Percentiles rank a stretch among this genome's conserved stretches.
Evolutionary conservation across 2,329 filamentous ascomycete species (phyloP).

Genomic region (Helminthosporium solani): DNA sequence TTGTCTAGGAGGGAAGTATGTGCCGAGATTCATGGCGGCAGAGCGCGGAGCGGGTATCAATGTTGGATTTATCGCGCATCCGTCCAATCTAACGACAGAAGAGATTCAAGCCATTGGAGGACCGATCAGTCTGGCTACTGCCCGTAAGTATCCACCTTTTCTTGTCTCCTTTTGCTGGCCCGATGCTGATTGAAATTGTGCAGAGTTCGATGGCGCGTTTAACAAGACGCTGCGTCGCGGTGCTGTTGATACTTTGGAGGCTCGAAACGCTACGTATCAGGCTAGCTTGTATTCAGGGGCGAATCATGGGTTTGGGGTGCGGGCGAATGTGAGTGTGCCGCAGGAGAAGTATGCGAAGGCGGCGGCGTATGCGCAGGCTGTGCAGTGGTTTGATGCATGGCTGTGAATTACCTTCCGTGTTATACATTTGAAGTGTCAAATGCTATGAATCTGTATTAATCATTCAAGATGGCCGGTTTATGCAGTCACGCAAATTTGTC

Average conservation of each 20-base stretch:
- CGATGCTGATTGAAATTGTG: background rate
- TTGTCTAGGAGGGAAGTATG: constrained; percentile 75
- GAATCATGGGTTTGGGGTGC: constrained; percentile 38
- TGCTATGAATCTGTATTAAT: too few relatives aligned
- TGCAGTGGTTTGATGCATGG: constrained; percentile 39
- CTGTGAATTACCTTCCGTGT: constrained; percentile 7
- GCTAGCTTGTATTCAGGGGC: constrained; percentile 32
- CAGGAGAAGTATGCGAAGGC: constrained; percentile 39
- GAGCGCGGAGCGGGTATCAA: constrained; percentile 52
- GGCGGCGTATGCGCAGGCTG: constrained; percentile 33
- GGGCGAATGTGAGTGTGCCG: constrained; percentile 27
- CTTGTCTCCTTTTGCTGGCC: background rate
- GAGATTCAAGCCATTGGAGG: constrained; percentile 67
- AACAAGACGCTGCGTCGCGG: constrained; percentile 12
- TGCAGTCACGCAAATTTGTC: too few relatives aligned
- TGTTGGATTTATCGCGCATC: constrained; percentile 69
- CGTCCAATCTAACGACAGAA: constrained; percentile 64
- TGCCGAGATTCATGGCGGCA: constrained; percentile 60
- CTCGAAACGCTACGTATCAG: constrained; percentile 35
- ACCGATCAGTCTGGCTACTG: constrained; percentile 66
- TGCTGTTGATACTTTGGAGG: constrained; percentile 27
- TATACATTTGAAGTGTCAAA: background rate
- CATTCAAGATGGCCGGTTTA: too few relatives aligned
- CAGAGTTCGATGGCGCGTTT: constrained; percentile 20
- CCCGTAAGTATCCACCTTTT: constrained; percentile 36